These are phyloP conservation scores for Pyrenochaeta sp. DNA, from an alignment of 2,329 filamentous ascomycete genomes.

Conservation along the genomic window DNA sequence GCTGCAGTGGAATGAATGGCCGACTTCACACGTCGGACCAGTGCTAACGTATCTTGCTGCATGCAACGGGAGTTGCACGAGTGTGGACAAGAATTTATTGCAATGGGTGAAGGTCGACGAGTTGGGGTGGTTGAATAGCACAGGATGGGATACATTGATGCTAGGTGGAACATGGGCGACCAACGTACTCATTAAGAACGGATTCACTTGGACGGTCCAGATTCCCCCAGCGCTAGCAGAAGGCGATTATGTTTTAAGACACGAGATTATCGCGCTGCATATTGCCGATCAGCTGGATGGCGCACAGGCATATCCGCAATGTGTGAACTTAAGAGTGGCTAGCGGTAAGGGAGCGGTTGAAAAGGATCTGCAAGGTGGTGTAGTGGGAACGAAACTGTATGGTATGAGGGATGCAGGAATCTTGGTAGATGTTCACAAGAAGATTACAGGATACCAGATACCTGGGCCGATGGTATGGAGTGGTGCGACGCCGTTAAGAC, in stretches of 20 bases:
- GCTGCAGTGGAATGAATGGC: slow-evolving; percentile 61
- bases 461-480: slow-evolving; percentile 48
- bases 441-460: slow-evolving; percentile 47
- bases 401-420: slow-evolving; percentile 48
- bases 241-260: slow-evolving; percentile 62
- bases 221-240: slow-evolving; percentile 52
- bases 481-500: slow-evolving; percentile 12
- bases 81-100: slow-evolving; percentile 28
- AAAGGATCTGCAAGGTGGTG: slow-evolving; percentile 49
- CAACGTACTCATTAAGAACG: slow-evolving; percentile 50
- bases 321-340: slow-evolving; percentile 57
- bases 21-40: slow-evolving; percentile 43
- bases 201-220: slow-evolving; percentile 55
- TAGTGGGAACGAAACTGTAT: slow-evolving; percentile 59
- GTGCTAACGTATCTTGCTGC: slow-evolving; percentile 44
- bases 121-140: slow-evolving; percentile 35
- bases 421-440: slow-evolving; percentile 51
- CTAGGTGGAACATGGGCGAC: slow-evolving; percentile 42
- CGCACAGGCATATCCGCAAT: slow-evolving; percentile 62
- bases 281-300: slow-evolving; percentile 52
- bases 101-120: slow-evolving; percentile 47
- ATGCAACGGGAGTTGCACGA: slow-evolving; percentile 32
- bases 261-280: slow-evolving; percentile 62
- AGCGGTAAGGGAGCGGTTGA: slow-evolving; percentile 46
- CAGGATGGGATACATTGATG: slow-evolving; percentile 19